These are phyloP conservation scores for Tardiomyces depauwii DNA, from an alignment of 1,139 yeast genomes.

Conservation along the genomic window DNA sequence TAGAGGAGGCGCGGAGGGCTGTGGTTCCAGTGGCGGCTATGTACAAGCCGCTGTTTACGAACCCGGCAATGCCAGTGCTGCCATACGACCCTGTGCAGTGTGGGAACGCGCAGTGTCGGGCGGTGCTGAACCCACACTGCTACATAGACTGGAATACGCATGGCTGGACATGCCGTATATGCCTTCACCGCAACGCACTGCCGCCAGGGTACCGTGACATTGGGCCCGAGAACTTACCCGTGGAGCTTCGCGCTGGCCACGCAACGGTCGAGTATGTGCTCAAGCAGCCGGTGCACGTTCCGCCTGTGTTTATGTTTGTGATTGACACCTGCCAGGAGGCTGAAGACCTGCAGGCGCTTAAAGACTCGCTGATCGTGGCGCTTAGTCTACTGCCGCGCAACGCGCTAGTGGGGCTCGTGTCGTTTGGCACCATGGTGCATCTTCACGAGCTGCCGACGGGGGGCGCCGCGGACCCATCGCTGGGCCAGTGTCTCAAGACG, in stretches of 20 bases:
- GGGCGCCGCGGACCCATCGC: slow-evolving; percentile 21
- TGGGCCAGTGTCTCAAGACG: slow-evolving; percentile 14
- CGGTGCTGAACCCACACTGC: slow-evolving; percentile 50
- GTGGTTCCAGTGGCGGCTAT: slow-evolving; percentile 53
- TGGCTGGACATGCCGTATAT: slow-evolving; percentile 56
- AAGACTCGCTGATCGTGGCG: slow-evolving; percentile 43
- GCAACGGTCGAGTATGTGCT: slow-evolving; percentile 54
- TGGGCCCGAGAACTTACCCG: slow-evolving; percentile 17
- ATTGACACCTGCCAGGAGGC: slow-evolving; percentile 53
- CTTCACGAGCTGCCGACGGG: slow-evolving; percentile 39
- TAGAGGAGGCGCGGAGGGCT: slow-evolving; percentile 45
- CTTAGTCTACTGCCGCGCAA: slow-evolving; percentile 45
- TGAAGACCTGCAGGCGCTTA: slow-evolving; percentile 40
- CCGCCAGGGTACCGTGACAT: slow-evolving; percentile 22
- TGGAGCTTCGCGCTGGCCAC: slow-evolving; percentile 28
- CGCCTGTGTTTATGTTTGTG: slow-evolving; percentile 46
- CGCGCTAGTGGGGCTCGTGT: slow-evolving; percentile 33
- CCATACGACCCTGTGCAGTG: slow-evolving; percentile 39
- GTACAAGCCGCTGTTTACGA: slow-evolving; percentile 54
- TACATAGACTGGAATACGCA: slow-evolving; percentile 31
- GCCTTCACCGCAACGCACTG: slow-evolving; percentile 44
- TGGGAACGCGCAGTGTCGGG: slow-evolving; percentile 38
- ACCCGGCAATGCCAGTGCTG: slow-evolving; percentile 33
- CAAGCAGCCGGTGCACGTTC: slow-evolving; percentile 30
- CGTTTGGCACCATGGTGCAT: slow-evolving; percentile 55